Conservation (phyloP, 306 rosid species). For the Astragalus membranaceus region DNA sequence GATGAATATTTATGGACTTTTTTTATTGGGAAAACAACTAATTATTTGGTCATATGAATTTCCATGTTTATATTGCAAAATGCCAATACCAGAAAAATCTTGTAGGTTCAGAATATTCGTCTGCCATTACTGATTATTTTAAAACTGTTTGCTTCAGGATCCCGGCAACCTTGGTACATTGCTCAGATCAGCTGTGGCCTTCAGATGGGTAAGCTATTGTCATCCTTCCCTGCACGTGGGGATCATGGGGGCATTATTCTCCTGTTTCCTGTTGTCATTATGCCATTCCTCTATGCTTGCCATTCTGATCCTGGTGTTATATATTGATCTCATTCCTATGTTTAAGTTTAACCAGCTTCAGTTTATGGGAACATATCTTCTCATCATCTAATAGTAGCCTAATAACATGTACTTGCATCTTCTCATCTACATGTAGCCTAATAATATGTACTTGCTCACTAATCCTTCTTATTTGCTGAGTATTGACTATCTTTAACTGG, state of each 20-base stretch:
- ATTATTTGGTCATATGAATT: neutral
- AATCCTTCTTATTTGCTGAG: neutral
- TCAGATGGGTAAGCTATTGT: conserved; percentile 69
- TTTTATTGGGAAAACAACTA: neutral
- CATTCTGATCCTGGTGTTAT: conserved; percentile 5
- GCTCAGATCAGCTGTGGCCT: conserved; percentile 85
- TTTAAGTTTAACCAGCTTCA: neutral
- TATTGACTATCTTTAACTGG: conserved; percentile 1
- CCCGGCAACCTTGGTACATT: conserved; percentile 89
- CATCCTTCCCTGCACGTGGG: neutral
- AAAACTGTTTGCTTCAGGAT: conserved; percentile 57
- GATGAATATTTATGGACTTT: neutral
- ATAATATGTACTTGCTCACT: neutral
- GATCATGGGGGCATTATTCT: too few relatives aligned
- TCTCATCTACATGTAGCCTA: neutral
- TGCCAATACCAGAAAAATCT: neutral
- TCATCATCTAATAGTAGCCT: neutral
- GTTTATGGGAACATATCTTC: neutral
- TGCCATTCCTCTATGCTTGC: neutral
- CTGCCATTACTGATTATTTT: conserved; percentile 19
- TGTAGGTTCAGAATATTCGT: conserved; percentile 17
- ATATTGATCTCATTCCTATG: neutral
- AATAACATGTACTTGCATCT: neutral
- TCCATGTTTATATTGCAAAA: neutral
- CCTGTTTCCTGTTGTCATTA: neutral